These are phyloP conservation scores for Xylariaceae sp. DNA, from an alignment of 2,329 filamentous ascomycete species.

Conservation along the genomic window DNA sequence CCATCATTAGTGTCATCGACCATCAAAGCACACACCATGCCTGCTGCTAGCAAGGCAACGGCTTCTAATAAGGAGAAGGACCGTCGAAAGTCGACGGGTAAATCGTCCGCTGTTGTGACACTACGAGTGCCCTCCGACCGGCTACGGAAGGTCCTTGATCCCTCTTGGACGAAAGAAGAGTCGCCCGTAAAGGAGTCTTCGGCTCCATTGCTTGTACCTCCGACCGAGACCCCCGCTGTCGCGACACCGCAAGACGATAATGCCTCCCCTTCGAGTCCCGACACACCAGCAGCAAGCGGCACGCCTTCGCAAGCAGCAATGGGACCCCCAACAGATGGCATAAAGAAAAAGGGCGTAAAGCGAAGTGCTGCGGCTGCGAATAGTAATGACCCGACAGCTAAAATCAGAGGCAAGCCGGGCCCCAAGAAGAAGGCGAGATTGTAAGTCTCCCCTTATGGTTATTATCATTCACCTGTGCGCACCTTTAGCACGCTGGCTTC, in stretches of 20 bases:
- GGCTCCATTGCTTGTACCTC: conserved; percentile 48
- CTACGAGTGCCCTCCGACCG: conserved; percentile 57
- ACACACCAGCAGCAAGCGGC: conserved; percentile 62
- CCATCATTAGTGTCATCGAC: conserved; percentile 24
- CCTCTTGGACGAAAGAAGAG: conserved; percentile 51
- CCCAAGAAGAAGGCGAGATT: conserved; percentile 95
- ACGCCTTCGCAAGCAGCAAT: conserved; percentile 63
- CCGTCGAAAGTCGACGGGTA: conserved; percentile 50
- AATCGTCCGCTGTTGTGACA: conserved; percentile 52
- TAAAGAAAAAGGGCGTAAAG: conserved; percentile 79
- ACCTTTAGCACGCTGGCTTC: background rate
- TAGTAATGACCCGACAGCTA: conserved; percentile 62
- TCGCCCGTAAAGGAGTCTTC: conserved; percentile 56
- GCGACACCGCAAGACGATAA: conserved; percentile 57
- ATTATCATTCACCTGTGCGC: background rate
- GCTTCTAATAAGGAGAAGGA: conserved; percentile 51
- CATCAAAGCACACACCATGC: conserved; percentile 40
- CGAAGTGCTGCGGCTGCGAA: conserved; percentile 70
- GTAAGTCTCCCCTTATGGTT: conserved; percentile 63
- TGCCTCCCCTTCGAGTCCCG: conserved; percentile 64
- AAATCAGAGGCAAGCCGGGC: conserved; percentile 83
- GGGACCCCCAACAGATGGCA: conserved; percentile 64
- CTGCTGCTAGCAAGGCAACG: conserved; percentile 44
- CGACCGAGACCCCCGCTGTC: conserved; percentile 42
- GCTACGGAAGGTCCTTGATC: conserved; percentile 57